phyloP scores from a whole-genome alignment of 768 basidiomycete species.

The Lentinula boryana region DNA sequence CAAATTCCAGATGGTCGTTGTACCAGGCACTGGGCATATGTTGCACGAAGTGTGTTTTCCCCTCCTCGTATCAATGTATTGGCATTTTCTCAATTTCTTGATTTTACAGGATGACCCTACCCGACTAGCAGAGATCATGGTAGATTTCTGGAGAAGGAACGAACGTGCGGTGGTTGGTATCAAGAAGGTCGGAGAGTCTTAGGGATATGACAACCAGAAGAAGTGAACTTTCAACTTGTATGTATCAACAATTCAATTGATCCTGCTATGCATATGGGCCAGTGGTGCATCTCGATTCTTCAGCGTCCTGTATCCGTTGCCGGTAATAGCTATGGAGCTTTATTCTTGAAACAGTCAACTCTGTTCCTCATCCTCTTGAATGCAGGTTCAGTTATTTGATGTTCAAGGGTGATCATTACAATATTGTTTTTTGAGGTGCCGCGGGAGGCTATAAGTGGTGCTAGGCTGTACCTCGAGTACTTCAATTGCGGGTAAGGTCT shows the following conservation, averaged over 20 bases:
- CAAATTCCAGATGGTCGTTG: conserved; percentile 91
- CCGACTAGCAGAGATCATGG: conserved; percentile 69
- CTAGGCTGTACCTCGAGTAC: not conserved
- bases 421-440: not conserved
- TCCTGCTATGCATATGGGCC: too few species aligned
- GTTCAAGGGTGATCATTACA: too few species aligned
- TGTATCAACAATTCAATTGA: too few species aligned
- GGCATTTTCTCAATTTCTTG: not conserved
- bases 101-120: conserved; percentile 77
- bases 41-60: conserved; percentile 72
- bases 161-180: conserved; percentile 61
- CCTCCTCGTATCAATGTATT: not conserved
- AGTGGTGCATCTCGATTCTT: too few species aligned
- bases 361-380: too few species aligned
- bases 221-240: too few species aligned
- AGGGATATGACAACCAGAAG: too few species aligned
- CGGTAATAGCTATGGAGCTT: too few species aligned
- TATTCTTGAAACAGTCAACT: too few species aligned
- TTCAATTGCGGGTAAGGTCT: not conserved
- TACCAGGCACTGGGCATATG: conserved; percentile 87
- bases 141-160: conserved; percentile 91
- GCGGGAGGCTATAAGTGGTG: not conserved
- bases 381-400: not conserved
- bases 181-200: conserved; percentile 46
- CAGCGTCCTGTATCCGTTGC: too few species aligned